Base-by-base conservation (phyloP, 805 yeast species). In the Candida nanaspora region DNA sequence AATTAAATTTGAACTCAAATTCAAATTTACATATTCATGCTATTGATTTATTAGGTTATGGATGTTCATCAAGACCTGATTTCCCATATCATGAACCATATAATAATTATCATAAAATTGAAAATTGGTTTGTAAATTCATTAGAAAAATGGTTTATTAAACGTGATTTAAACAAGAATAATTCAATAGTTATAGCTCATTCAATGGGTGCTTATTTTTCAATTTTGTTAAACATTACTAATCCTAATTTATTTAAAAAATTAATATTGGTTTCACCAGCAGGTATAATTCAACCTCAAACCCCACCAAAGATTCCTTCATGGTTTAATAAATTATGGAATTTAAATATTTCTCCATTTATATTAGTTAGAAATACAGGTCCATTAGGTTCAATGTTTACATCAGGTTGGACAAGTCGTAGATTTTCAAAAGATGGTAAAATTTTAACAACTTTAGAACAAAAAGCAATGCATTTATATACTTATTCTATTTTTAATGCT, bases 191-290 rank as follows among this genome's bases (percentile, higher is more conserved):
- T 34, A 75, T 80, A 59, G 94, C 96, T 1, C 98, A 91, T 62
- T 88, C 96, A 0, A 70, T 93, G 75, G 98, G 98, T 4, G 96
- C 95, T 0, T 91, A 89, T 55, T 52, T 91, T 19, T 74, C 83
- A 56, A 74, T 82, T 1, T 61, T 81, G 4, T 84, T 86, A 50
- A 82, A 86, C 3, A 66, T 79, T 40, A 68, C 70, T 40, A 63
- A 70, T 46, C 86, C 91, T 0, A 62, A 67, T 2, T 73, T 78
- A 35, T 81, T 89, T 46, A 65, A 70, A 37, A 82, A 82, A 50
- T 55, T 91, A 28, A 55, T 88, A n/a, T 70, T 89, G 66, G 81
- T 86, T 6, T 84, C 95, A 0, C 98, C 98, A 0, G 98, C 95
- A 0, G 96, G 95, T 3, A 77, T 93, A 6, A 72, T 75, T 30